Conservation (phyloP, 495 filamentous ascomycete species). For the Penicillium longicatenatum region DNA sequence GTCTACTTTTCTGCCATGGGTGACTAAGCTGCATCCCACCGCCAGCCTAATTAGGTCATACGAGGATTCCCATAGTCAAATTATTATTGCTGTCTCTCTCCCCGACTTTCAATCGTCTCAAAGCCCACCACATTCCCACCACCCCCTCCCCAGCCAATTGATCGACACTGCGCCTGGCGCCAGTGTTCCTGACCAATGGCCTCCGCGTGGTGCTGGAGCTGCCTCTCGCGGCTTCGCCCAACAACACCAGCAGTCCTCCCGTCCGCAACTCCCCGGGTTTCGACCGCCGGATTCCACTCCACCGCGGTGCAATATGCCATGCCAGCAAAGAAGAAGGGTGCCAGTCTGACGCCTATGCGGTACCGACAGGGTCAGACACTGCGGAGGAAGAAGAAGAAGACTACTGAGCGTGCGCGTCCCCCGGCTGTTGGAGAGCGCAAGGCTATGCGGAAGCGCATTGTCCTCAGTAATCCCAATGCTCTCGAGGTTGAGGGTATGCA, state of each 20-base stretch:
- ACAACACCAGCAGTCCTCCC: conserved; percentile 49
- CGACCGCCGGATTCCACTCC: conserved; percentile 50
- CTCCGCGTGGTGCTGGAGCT: conserved; percentile 67
- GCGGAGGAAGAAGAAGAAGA: conserved; percentile 52
- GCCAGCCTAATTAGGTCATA: conserved; percentile 27
- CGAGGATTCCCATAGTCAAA: conserved; percentile 37
- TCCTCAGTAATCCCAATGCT: conserved; percentile 92
- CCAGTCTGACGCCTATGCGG: conserved; percentile 25
- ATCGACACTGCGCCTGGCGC: conserved; percentile 40
- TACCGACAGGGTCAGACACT: conserved; percentile 43
- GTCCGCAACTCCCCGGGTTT: conserved; percentile 34
- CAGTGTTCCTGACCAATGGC: conserved; percentile 56
- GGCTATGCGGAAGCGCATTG: conserved; percentile 80
- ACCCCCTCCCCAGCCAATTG: conserved; percentile 33
- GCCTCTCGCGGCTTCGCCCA: conserved; percentile 54
- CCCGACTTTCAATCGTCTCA: conserved; percentile 19
- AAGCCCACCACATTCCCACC: conserved; percentile 23
- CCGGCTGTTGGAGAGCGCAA: conserved; percentile 80
- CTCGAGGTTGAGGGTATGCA: conserved; percentile 67
- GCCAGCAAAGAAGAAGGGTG: conserved; percentile 40
- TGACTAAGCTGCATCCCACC: conserved; percentile 26
- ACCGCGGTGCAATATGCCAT: conserved; percentile 41
- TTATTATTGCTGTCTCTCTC: conserved; percentile 29
- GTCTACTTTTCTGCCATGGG: conserved; percentile 29
- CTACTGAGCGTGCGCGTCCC: conserved; percentile 43